These are phyloP conservation scores for Colletotrichum euphorbiae DNA, from an alignment of 2,329 filamentous ascomycete species.

Conservation along the genomic window DNA sequence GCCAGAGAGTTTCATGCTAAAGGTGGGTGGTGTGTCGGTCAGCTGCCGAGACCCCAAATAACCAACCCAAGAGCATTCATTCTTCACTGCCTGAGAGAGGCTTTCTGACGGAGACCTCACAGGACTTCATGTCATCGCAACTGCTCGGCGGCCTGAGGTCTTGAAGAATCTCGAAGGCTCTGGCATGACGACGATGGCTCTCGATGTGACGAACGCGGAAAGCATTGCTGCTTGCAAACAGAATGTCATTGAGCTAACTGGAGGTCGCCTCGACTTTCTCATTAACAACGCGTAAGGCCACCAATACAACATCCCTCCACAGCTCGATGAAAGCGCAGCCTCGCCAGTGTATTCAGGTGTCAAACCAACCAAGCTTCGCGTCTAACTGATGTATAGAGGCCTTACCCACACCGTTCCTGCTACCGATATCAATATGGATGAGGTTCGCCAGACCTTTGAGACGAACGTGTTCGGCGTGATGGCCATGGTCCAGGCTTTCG, in stretches of 20 bases:
- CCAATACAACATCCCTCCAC: too few species aligned
- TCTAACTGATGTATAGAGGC: conserved; percentile 52
- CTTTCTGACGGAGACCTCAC: not conserved
- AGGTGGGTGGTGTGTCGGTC: conserved; percentile 50
- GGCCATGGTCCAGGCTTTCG: conserved; percentile 65
- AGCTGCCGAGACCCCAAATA: not conserved
- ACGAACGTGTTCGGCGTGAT: conserved; percentile 69
- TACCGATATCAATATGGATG: conserved; percentile 63
- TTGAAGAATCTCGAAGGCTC: conserved; percentile 57
- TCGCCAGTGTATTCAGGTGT: too few species aligned
- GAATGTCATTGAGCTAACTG: conserved; percentile 60
- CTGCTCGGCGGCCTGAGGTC: conserved; percentile 63
- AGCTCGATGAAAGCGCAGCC: too few species aligned
- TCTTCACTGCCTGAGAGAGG: too few species aligned
- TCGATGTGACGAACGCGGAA: conserved; percentile 65
- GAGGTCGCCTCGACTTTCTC: conserved; percentile 67
- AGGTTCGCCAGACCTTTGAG: conserved; percentile 66
- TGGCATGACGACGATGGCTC: conserved; percentile 61
- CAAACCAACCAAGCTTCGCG: too few species aligned
- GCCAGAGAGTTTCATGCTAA: conserved; percentile 64
- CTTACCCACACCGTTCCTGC: conserved; percentile 64
- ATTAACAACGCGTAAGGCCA: conserved; percentile 67
- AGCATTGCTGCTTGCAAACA: conserved; percentile 63
- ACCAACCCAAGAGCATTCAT: not conserved
- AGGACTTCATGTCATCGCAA: conserved; percentile 68